A percentile compares a stretch with the other conserved stretches of the same genome.
Conservation (phyloP, 2,329 filamentous ascomycete genomes). For the Ustulina deusta region DNA sequence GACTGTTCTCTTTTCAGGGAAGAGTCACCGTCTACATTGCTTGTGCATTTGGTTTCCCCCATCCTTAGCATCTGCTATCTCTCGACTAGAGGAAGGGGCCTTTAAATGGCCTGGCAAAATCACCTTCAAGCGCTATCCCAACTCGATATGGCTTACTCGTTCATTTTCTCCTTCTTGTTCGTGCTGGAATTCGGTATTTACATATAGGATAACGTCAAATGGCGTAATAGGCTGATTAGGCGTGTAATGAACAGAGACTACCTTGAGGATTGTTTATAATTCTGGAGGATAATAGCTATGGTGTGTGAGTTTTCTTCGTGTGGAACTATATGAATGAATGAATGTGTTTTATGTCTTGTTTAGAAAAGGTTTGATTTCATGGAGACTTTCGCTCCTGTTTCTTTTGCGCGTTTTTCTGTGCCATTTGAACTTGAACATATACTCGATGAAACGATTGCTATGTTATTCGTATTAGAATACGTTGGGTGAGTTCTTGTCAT, state of each 20-base stretch:
- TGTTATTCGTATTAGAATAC: no score
- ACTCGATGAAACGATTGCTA: no score
- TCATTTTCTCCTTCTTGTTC: slow-evolving; percentile 1
- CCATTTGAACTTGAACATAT: neutral
- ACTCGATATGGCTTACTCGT: slow-evolving; percentile 24
- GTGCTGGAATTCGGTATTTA: slow-evolving; percentile 18
- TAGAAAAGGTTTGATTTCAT: neutral
- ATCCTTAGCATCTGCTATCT: slow-evolving; percentile 2
- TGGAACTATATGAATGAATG: neutral
- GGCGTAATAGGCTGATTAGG: slow-evolving; percentile 14
- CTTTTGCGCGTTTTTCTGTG: neutral
- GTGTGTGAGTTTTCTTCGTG: no score
- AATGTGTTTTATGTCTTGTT: neutral
- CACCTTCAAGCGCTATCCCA: slow-evolving; percentile 11
- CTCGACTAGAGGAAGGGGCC: slow-evolving; percentile 8
- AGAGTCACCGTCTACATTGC: slow-evolving; percentile 7
- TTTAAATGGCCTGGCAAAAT: slow-evolving; percentile 16
- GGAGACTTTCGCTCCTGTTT: no score
- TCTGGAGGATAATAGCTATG: neutral
- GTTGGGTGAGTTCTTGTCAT: no score
- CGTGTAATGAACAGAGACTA: slow-evolving; percentile 24
- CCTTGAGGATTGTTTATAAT: neutral
- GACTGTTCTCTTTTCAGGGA: slow-evolving; percentile 9
- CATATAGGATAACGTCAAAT: slow-evolving; percentile 32
- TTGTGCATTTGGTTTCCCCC: slow-evolving; percentile 26